Conservation (phyloP, 2,329 filamentous ascomycete species). For the Monosporascus sp. region DNA sequence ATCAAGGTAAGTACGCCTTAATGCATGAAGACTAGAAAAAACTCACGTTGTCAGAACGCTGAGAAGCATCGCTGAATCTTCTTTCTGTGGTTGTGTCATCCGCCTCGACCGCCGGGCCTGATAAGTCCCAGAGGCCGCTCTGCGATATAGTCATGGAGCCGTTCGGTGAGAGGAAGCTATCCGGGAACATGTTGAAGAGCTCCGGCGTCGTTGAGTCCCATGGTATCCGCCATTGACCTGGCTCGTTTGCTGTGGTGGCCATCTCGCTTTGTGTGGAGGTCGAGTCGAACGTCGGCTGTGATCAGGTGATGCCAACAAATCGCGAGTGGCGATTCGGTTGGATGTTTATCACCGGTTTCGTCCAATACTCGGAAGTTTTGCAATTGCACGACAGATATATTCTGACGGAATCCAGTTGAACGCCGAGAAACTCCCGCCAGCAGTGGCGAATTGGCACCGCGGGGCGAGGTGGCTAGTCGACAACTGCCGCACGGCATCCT, state of each 20-base stretch:
- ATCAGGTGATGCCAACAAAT: neutral
- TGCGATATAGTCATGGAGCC: neutral
- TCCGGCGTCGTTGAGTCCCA: neutral
- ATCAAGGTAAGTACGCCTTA: neutral
- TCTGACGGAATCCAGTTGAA: no score
- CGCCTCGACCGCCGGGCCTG: neutral
- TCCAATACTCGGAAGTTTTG: no score
- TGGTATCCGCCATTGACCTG: neutral
- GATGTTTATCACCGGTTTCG: no score
- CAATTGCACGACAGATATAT: no score
- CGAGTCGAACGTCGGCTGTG: neutral
- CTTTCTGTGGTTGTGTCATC: neutral
- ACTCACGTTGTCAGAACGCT: neutral
- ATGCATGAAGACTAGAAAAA: neutral
- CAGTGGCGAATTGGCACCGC: no score
- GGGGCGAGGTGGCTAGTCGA: neutral
- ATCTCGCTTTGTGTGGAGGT: neutral
- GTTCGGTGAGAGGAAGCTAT: neutral
- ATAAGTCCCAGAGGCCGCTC: neutral
- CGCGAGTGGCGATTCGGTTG: no score
- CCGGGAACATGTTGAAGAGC: neutral
- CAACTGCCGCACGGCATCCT: neutral
- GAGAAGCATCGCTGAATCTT: neutral
- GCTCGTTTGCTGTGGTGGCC: neutral
- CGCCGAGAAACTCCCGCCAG: no score